Evolutionary conservation across 768 basidiomycete genomes (phyloP).

Genomic region (Suillus lakei): DNA sequence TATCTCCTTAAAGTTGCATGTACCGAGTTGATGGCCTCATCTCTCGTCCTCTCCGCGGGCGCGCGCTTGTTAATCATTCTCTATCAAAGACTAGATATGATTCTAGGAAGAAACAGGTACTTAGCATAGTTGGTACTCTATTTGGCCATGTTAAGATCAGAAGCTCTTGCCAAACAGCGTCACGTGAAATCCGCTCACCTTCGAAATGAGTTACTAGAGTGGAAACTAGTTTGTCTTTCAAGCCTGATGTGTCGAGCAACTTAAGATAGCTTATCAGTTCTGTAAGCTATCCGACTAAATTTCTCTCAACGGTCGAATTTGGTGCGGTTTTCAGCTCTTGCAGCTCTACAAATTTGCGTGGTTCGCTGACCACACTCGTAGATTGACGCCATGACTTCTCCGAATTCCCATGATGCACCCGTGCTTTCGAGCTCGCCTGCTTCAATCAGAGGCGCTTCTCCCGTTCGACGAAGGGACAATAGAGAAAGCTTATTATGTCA

Average conservation of each 20-base stretch:
- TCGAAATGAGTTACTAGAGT: not conserved
- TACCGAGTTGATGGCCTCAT: not conserved
- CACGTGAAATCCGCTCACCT: not conserved
- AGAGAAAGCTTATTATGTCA: constrained; percentile 42
- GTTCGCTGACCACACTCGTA: not conserved
- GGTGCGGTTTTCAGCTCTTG: not conserved
- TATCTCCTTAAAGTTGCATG: not conserved
- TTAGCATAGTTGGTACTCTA: no score
- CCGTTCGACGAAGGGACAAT: constrained; percentile 40
- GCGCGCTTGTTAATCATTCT: not conserved
- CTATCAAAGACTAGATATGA: not conserved
- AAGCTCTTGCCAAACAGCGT: constrained; percentile 5
- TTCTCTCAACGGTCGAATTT: not conserved
- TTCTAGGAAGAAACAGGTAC: not conserved
- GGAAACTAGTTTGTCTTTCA: not conserved
- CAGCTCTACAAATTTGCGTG: not conserved
- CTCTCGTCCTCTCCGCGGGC: not conserved
- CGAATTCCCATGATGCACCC: constrained; percentile 34
- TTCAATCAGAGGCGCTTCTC: constrained; percentile 45
- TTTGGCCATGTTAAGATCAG: constrained; percentile 1
- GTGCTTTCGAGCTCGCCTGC: constrained; percentile 46
- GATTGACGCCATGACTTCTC: constrained; percentile 41
- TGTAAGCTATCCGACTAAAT: not conserved
- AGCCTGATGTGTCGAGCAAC: not conserved
- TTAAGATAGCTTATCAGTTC: not conserved